Evolutionary conservation across 805 yeast genomes (phyloP).

Genomic region (Ogataea nonfermentans): DNA sequence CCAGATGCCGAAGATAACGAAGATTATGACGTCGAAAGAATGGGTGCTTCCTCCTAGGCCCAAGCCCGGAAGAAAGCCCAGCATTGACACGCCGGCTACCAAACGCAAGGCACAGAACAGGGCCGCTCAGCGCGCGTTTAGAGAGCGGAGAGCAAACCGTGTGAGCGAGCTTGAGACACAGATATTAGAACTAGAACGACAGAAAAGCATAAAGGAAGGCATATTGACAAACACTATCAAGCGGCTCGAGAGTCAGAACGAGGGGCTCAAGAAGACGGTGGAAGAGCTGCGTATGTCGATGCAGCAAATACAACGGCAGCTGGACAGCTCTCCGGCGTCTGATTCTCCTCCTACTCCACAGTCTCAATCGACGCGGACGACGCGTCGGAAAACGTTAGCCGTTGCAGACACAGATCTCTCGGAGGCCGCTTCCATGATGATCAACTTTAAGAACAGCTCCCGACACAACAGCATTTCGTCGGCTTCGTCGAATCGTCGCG

Average conservation of each 20-base stretch:
- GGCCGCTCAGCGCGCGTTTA: slow-evolving; percentile 90
- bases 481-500: slow-evolving; percentile 15
- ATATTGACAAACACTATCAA: slow-evolving; percentile 51
- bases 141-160: slow-evolving; percentile 82
- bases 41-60: slow-evolving; percentile 65
- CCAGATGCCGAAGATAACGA: slow-evolving; percentile 35
- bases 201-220: slow-evolving; percentile 58
- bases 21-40: slow-evolving; percentile 55
- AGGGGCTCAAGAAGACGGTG: slow-evolving; percentile 38
- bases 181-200: slow-evolving; percentile 65
- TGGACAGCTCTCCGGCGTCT: slow-evolving; percentile 2
- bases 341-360: slow-evolving; percentile 20
- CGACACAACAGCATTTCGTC: slow-evolving; percentile 25
- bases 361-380: slow-evolving; percentile 8
- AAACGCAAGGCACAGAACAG: slow-evolving; percentile 88
- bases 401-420: slow-evolving; percentile 23
- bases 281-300: slow-evolving; percentile 38
- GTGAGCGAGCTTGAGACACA: slow-evolving; percentile 75
- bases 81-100: slow-evolving; percentile 72
- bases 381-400: slow-evolving; percentile 6
- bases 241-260: slow-evolving; percentile 46
- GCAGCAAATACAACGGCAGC: slow-evolving; percentile 20
- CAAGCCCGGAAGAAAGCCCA: slow-evolving; percentile 50
- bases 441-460: slow-evolving; percentile 29
- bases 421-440: slow-evolving; percentile 31